Conservation (phyloP, 352 stramenopile species). For the Phytophthora tubulina region DNA sequence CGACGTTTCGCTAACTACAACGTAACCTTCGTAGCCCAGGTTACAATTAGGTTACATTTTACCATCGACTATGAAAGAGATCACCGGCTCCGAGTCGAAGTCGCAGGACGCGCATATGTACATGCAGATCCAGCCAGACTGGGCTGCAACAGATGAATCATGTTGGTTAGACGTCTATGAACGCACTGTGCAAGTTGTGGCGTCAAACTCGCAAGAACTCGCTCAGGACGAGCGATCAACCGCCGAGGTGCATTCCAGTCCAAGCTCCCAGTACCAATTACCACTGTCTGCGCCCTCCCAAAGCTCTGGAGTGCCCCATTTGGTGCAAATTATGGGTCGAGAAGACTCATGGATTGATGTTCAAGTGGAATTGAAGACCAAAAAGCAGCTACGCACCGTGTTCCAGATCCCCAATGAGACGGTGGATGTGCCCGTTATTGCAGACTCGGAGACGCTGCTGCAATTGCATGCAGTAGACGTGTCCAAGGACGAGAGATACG, state of each 20-base stretch:
- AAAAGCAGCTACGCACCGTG: constrained; percentile 39
- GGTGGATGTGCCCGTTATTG: constrained; percentile 38
- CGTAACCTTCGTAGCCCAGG: background rate
- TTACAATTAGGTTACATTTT: background rate
- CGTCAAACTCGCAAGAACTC: constrained; percentile 12
- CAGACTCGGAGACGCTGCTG: constrained; percentile 1
- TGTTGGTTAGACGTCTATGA: constrained; percentile 72
- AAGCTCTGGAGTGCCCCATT: constrained; percentile 7
- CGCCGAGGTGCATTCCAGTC: constrained; percentile 29
- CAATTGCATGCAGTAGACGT: constrained; percentile 69
- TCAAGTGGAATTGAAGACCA: constrained; percentile 30
- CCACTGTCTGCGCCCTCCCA: constrained; percentile 29
- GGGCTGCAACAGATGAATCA: constrained; percentile 32
- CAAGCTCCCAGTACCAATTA: constrained; percentile 59
- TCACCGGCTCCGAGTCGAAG: constrained; percentile 4
- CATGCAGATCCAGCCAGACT: constrained; percentile 79
- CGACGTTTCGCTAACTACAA: constrained; percentile 10
- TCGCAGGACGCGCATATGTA: constrained; percentile 41
- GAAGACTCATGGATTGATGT: constrained; percentile 64
- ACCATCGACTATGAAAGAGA: constrained; percentile 27
- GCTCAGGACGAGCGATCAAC: constrained; percentile 22
- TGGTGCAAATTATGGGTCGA: constrained; percentile 50
- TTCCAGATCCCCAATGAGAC: constrained; percentile 66
- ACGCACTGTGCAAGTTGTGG: constrained; percentile 42
- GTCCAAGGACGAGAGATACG: constrained; percentile 54